phyloP scores from a whole-genome alignment of 306 rosid species.

The Cucumis melo region DNA sequence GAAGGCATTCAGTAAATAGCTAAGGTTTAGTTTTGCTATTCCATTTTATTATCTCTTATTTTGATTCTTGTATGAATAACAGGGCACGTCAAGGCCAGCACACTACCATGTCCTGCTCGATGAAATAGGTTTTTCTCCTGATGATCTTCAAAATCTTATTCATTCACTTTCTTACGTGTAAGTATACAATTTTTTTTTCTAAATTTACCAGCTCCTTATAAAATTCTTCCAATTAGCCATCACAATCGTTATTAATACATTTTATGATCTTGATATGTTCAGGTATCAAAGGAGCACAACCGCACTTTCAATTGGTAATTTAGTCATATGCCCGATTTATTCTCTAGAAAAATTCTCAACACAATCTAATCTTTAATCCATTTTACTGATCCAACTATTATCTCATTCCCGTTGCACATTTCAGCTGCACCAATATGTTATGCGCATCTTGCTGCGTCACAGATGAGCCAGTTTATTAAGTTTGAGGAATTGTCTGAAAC shows the following conservation, averaged over 20 bases:
- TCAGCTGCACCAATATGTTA: constrained; percentile 75
- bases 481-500: constrained; percentile 46
- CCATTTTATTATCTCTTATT: neutral
- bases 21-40: neutral
- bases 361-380: neutral
- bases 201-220: neutral
- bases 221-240: neutral
- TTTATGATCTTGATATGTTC: constrained; percentile 3
- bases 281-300: constrained; percentile 84
- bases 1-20: neutral
- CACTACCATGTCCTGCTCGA: constrained; percentile 81
- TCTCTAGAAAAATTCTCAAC: neutral
- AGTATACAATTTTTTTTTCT: constrained; percentile 16
- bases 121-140: constrained; percentile 85
- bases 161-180: constrained; percentile 74
- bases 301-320: constrained; percentile 68
- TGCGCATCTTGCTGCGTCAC: constrained; percentile 85
- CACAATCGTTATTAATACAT: neutral
- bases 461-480: constrained; percentile 56
- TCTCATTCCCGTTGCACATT: constrained; percentile 4
- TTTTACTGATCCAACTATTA: constrained; percentile 5
- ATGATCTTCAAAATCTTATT: constrained; percentile 62
- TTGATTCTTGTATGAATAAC: constrained; percentile 7
- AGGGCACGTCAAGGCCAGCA: constrained; percentile 89
- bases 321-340: neutral